Conservation (phyloP, 2,329 filamentous ascomycete species). For the Penicillium sp. region DNA sequence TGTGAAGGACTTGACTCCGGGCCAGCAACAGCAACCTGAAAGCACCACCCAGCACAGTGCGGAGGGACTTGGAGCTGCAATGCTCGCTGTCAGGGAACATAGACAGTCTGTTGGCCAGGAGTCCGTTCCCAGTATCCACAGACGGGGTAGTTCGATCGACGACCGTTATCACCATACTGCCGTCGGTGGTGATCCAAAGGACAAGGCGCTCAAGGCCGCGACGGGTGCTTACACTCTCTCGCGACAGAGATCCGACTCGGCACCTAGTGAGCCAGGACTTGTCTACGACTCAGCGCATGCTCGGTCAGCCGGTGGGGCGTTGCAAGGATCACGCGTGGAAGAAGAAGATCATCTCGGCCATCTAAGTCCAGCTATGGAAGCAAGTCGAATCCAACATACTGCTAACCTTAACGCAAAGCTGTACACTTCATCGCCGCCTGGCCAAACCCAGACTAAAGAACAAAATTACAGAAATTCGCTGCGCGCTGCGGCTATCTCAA, state of each 20-base stretch:
- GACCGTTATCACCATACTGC: slow-evolving; percentile 37
- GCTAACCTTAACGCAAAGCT: slow-evolving; percentile 71
- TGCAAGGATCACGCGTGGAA: slow-evolving; percentile 51
- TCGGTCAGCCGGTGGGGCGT: slow-evolving; percentile 69
- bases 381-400: slow-evolving; percentile 62
- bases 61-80: slow-evolving; percentile 71
- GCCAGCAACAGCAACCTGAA: slow-evolving; percentile 18
- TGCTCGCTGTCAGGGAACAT: slow-evolving; percentile 55
- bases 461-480: slow-evolving; percentile 69
- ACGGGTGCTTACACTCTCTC: slow-evolving; percentile 68
- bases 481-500: slow-evolving; percentile 78
- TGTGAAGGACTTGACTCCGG: slow-evolving; percentile 58
- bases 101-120: slow-evolving; percentile 15
- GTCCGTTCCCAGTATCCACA: slow-evolving; percentile 9
- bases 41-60: slow-evolving; percentile 56
- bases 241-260: slow-evolving; percentile 65
- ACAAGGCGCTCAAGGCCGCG: slow-evolving; percentile 71
- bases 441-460: slow-evolving; percentile 71
- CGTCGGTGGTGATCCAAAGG: slow-evolving; percentile 51
- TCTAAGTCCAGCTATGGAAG: slow-evolving; percentile 46
- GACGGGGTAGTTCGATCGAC: slow-evolving; percentile 47
- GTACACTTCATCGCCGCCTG: slow-evolving; percentile 73
- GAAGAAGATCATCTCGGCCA: slow-evolving; percentile 50
- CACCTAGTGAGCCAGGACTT: slow-evolving; percentile 47
- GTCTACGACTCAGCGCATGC: slow-evolving; percentile 56